Evolutionary conservation across 495 filamentous ascomycete genomes (phyloP).

Genomic region (Lasiosphaeris hirsuta): DNA sequence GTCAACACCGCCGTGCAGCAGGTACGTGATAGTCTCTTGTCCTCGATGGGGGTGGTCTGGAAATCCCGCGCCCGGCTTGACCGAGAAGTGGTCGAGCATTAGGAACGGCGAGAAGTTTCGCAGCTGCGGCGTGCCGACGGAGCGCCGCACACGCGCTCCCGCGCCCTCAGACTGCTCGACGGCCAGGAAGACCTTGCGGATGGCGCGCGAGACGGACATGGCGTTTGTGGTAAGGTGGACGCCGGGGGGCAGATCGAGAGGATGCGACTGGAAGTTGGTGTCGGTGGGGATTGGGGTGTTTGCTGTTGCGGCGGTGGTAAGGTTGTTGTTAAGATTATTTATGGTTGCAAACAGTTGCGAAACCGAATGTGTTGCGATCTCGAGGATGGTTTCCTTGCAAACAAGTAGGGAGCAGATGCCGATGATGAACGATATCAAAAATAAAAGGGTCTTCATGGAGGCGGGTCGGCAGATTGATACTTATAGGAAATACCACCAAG

Average conservation of each 20-base stretch:
- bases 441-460: not conserved
- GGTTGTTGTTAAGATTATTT: conserved; percentile 17
- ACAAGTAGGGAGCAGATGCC: conserved; percentile 37
- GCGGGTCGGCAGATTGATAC: not conserved
- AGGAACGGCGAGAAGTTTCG: conserved; percentile 91
- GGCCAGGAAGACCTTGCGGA: conserved; percentile 78
- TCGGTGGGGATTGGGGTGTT: conserved; percentile 1
- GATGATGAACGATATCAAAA: conserved; percentile 21
- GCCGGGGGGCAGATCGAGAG: conserved; percentile 14
- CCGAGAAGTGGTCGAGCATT: conserved; percentile 93
- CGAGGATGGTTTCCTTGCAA: conserved; percentile 28
- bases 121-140: conserved; percentile 79
- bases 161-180: conserved; percentile 86
- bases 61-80: conserved; percentile 69
- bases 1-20: conserved; percentile 78
- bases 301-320: conserved; percentile 3
- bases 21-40: conserved; percentile 85
- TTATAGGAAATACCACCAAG: not conserved
- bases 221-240: conserved; percentile 31
- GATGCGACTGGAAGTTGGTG: conserved; percentile 1
- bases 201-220: conserved; percentile 69
- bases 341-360: not conserved
- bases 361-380: conserved; percentile 19
- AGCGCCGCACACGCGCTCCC: conserved; percentile 82
- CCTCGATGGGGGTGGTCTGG: conserved; percentile 42